These are phyloP conservation scores for Aspergillus transmontanensis DNA, from an alignment of 2,329 filamentous ascomycete genomes.

Conservation along the genomic window DNA sequence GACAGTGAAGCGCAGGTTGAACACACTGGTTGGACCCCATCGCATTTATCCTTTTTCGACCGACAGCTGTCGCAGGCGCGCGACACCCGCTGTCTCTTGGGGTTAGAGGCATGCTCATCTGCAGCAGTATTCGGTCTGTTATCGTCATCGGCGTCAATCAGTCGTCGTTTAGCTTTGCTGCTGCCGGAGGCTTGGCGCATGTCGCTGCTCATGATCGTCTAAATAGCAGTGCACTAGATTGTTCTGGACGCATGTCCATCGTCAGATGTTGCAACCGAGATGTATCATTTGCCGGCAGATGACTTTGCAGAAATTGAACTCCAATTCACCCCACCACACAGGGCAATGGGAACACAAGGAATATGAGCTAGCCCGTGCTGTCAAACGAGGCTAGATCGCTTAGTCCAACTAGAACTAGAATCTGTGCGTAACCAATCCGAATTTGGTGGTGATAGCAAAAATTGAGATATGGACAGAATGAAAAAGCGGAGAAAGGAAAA, in stretches of 20 bases:
- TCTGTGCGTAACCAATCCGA: neutral
- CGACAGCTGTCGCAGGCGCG: slow-evolving; percentile 71
- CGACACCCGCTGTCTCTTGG: slow-evolving; percentile 67
- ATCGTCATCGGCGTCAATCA: slow-evolving; percentile 34
- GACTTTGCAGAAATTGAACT: slow-evolving; percentile 15
- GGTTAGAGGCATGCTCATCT: slow-evolving; percentile 34
- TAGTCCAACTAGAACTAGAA: neutral
- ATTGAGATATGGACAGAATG: slow-evolving; percentile 8
- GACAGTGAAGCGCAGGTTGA: slow-evolving; percentile 66
- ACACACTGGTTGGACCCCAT: slow-evolving; percentile 68
- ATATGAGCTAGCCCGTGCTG: neutral
- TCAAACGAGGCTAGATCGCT: neutral
- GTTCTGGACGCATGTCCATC: slow-evolving; percentile 32
- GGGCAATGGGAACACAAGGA: neutral
- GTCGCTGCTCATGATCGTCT: slow-evolving; percentile 36
- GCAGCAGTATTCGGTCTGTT: slow-evolving; percentile 26
- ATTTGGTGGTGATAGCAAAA: slow-evolving; percentile 4
- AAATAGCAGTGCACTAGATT: slow-evolving; percentile 28
- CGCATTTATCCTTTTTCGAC: slow-evolving; percentile 70
- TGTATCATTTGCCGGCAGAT: slow-evolving; percentile 35
- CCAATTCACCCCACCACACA: slow-evolving; percentile 10
- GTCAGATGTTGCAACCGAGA: slow-evolving; percentile 24
- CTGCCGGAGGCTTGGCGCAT: slow-evolving; percentile 33
- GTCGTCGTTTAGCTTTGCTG: slow-evolving; percentile 35
- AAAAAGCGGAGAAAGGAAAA: slow-evolving; percentile 25